Conservation (phyloP, 768 basidiomycete genomes). For the Phylloporus arenicola region DNA sequence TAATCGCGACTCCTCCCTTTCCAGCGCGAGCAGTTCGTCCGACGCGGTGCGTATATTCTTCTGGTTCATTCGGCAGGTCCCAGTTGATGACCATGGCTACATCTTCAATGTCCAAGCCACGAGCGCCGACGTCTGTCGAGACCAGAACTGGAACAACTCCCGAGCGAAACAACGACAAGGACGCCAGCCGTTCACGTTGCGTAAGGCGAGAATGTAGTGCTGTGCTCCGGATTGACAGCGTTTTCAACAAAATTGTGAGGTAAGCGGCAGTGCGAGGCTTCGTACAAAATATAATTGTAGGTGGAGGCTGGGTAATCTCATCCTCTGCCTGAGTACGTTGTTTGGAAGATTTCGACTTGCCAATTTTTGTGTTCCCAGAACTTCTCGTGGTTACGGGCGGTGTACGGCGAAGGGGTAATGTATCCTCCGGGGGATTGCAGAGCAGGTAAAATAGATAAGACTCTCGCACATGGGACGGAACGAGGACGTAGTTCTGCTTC, state of each 20-base stretch:
- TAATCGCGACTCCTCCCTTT: conserved; percentile 82
- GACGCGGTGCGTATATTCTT: conserved; percentile 96
- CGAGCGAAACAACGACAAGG: conserved; percentile 81
- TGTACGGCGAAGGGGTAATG: conserved; percentile 57
- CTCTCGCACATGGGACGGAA: conserved; percentile 94
- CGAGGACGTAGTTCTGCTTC: conserved; percentile 84
- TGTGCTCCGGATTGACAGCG: conserved; percentile 76
- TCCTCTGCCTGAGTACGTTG: conserved; percentile 37
- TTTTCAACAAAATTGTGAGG: conserved; percentile 72
- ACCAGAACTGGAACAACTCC: conserved; percentile 86
- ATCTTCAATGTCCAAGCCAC: conserved; percentile 94
- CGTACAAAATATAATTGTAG: conserved; percentile 92
- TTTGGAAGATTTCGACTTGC: conserved; percentile 28
- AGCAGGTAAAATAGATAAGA: conserved; percentile 86
- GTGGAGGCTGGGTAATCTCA: conserved; percentile 72
- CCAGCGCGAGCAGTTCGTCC: conserved; percentile 91
- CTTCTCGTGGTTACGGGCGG: conserved; percentile 43
- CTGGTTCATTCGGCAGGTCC: conserved; percentile 86
- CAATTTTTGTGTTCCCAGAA: conserved; percentile 25
- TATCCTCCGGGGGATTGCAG: conserved; percentile 81
- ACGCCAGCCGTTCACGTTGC: conserved; percentile 81
- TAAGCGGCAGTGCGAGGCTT: conserved; percentile 88
- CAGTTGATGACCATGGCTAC: conserved; percentile 96
- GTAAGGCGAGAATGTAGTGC: conserved; percentile 91
- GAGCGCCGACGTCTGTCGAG: conserved; percentile 91